phyloP scores from a whole-genome alignment of 805 yeast species.

The Lipomyces lipofer region DNA sequence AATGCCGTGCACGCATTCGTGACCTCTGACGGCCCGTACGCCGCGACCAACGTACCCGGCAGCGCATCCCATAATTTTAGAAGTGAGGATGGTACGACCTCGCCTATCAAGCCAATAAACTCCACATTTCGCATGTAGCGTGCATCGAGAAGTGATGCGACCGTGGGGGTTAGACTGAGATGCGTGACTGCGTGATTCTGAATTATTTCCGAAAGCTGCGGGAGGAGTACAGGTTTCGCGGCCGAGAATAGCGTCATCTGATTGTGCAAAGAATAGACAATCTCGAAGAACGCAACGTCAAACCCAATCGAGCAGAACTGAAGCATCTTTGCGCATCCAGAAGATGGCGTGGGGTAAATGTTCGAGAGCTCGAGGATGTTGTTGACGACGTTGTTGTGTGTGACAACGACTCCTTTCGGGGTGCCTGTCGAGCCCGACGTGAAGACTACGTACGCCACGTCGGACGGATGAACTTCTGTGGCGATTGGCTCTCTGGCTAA shows the following conservation, averaged over 20 bases:
- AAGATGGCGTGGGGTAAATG: constrained; percentile 16
- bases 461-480: background rate
- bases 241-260: constrained; percentile 28
- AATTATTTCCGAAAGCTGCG: constrained; percentile 21
- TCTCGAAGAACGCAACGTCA: constrained; percentile 35
- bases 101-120: constrained; percentile 17
- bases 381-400: constrained; percentile 32
- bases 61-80: constrained; percentile 7
- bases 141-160: constrained; percentile 87
- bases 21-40: constrained; percentile 35
- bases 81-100: constrained; percentile 3
- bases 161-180: constrained; percentile 33
- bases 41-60: constrained; percentile 26
- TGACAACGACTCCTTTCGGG: constrained; percentile 34
- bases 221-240: constrained; percentile 17
- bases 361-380: constrained; percentile 23
- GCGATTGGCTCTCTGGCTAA: too few relatives aligned
- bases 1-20: constrained; percentile 31
- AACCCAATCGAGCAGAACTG: constrained; percentile 33
- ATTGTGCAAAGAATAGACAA: constrained; percentile 22
- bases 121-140: constrained; percentile 42
- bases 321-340: constrained; percentile 22
- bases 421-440: constrained; percentile 36
- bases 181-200: constrained; percentile 22
- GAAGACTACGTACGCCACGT: constrained; percentile 29